Conservation (phyloP, 805 yeast genomes). For the Millerozyma acaciae region DNA sequence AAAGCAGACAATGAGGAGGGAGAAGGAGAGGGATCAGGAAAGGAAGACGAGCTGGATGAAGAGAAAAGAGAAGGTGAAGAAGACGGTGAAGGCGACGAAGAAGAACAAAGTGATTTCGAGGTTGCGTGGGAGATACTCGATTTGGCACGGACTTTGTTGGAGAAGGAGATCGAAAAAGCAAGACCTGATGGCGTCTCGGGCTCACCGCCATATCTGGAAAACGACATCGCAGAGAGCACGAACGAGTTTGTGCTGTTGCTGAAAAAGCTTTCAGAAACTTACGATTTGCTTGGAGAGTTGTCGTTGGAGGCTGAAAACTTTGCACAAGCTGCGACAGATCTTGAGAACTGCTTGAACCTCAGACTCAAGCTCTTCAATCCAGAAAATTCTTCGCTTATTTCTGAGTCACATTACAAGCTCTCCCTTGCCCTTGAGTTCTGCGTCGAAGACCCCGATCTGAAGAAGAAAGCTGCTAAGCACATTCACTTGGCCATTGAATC, state of each 20-base stretch:
- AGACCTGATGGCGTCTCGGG: conserved; percentile 6
- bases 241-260: conserved; percentile 34
- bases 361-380: conserved; percentile 49
- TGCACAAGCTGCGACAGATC: conserved; percentile 69
- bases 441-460: conserved; percentile 46
- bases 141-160: conserved; percentile 65
- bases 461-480: conserved; percentile 50
- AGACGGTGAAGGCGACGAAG: conserved; percentile 22
- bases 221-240: conserved; percentile 26
- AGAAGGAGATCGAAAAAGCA: conserved; percentile 33
- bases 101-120: conserved; percentile 69
- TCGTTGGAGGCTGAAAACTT: conserved; percentile 88
- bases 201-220: conserved; percentile 24
- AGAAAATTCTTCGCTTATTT: conserved; percentile 51
- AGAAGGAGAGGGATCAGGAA: conserved; percentile 13
- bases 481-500: conserved; percentile 48
- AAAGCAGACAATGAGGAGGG: conserved; percentile 16
- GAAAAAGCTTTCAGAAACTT: conserved; percentile 65
- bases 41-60: conserved; percentile 6
- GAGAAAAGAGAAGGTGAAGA: conserved; percentile 4
- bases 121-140: conserved; percentile 87
- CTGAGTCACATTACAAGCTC: conserved; percentile 78
- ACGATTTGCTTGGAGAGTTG: conserved; percentile 82
- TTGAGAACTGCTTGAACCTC: conserved; percentile 52
- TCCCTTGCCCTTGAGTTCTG: conserved; percentile 75